A percentile compares a stretch with the other conserved stretches of the same genome.
These are phyloP conservation scores for Globisporangium abappressorium DNA, from an alignment of 352 stramenopile genomes.

Conservation along the genomic window DNA sequence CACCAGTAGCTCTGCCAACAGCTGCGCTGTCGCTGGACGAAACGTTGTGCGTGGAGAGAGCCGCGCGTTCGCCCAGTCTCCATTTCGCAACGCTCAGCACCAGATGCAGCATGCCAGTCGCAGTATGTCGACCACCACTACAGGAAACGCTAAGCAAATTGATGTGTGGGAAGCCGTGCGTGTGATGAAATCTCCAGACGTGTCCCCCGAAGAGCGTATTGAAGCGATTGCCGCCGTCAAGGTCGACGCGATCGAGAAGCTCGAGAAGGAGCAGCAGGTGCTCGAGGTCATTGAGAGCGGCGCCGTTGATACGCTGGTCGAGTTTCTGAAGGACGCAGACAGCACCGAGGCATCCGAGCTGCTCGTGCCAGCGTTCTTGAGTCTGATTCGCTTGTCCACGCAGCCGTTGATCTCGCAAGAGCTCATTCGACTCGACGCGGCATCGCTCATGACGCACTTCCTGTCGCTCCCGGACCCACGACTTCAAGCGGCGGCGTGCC, in stretches of 20 bases:
- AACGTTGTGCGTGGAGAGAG: neutral
- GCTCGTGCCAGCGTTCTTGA: conserved; percentile 59
- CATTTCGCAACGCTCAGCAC: neutral
- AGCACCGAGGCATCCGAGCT: conserved; percentile 43
- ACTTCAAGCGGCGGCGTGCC: conserved; percentile 58
- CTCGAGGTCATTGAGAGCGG: conserved; percentile 59
- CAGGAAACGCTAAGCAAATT: neutral
- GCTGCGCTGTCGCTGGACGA: neutral
- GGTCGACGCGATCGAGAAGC: conserved; percentile 25
- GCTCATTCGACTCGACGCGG: conserved; percentile 47
- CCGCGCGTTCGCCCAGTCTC: neutral
- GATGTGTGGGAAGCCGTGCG: conserved; percentile 27
- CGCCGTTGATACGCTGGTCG: conserved; percentile 38
- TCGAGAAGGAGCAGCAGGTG: conserved; percentile 35
- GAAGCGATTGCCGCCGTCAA: conserved; percentile 33
- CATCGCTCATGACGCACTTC: conserved; percentile 39
- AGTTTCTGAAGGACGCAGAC: conserved; percentile 50
- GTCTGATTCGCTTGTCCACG: conserved; percentile 57
- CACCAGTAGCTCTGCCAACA: neutral
- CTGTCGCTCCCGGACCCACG: conserved; percentile 44
- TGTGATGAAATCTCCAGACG: conserved; percentile 36
- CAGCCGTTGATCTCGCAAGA: conserved; percentile 53
- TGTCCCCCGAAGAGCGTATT: conserved; percentile 27
- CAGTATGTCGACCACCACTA: neutral
- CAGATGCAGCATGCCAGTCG: conserved; percentile 1